A percentile compares a stretch with the other conserved stretches of the same genome.
These are phyloP conservation scores for Penicillium odoratum DNA, from an alignment of 495 filamentous ascomycete genomes.

Conservation along the genomic window DNA sequence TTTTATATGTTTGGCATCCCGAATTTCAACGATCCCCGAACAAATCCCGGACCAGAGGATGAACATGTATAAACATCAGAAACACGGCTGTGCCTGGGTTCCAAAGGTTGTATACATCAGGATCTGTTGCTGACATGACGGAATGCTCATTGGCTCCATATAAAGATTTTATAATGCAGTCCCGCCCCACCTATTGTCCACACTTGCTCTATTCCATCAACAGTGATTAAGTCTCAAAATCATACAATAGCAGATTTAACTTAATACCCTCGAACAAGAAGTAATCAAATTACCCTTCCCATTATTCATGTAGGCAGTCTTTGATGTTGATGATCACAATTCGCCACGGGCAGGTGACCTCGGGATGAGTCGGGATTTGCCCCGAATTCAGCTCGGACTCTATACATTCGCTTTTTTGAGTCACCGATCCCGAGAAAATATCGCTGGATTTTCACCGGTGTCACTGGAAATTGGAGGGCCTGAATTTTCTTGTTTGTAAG, in stretches of 20 bases:
- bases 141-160: constrained; percentile 11
- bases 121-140: constrained; percentile 12
- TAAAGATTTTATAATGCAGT: background rate
- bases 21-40: constrained; percentile 8
- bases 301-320: constrained; percentile 22
- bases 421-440: constrained; percentile 31
- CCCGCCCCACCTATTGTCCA: background rate
- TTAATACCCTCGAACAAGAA: constrained; percentile 22
- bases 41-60: constrained; percentile 1
- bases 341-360: constrained; percentile 29
- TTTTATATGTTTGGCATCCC: background rate
- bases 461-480: background rate
- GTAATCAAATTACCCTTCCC: constrained; percentile 21
- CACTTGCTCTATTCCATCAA: constrained; percentile 11
- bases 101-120: background rate
- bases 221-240: background rate
- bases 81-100: constrained; percentile 12
- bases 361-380: constrained; percentile 29
- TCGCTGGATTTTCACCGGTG: constrained; percentile 24
- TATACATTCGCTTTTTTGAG: constrained; percentile 5
- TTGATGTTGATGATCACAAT: background rate
- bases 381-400: constrained; percentile 8
- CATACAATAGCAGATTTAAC: background rate
- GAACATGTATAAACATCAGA: background rate
- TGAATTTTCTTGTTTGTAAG: background rate